Evolutionary conservation across 2,329 filamentous ascomycete species (phyloP).

Genomic region (Sporothrix inflata): DNA sequence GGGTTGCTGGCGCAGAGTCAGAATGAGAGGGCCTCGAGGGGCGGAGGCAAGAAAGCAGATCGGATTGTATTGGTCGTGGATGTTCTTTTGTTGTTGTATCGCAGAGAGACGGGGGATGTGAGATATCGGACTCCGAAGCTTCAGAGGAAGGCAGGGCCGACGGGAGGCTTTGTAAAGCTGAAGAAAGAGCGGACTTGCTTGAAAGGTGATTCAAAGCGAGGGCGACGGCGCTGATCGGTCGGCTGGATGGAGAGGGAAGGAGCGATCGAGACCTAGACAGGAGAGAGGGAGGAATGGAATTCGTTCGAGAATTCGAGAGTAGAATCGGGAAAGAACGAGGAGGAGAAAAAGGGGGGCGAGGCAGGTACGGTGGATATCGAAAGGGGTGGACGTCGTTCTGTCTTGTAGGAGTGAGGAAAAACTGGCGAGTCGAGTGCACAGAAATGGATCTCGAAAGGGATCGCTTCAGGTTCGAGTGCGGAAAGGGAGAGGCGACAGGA

Average conservation of each 20-base stretch:
- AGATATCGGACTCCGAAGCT: not conserved
- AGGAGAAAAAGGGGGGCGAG: slow-evolving; percentile 21
- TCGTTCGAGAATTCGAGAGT: slow-evolving; percentile 7
- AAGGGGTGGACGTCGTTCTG: not conserved
- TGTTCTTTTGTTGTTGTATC: not conserved
- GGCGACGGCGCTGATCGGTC: not conserved
- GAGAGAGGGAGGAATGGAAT: not conserved
- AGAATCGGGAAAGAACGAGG: slow-evolving; percentile 1
- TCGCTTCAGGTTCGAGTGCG: not conserved
- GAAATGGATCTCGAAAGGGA: not conserved
- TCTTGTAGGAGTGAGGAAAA: not conserved
- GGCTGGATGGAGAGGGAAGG: slow-evolving; percentile 17
- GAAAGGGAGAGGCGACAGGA: not conserved
- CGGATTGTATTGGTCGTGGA: not conserved
- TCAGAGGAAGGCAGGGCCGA: not conserved
- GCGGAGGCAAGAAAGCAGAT: not conserved
- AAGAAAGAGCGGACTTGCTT: not conserved
- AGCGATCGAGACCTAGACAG: slow-evolving; percentile 9
- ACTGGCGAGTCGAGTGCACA: not conserved
- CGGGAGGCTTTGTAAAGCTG: not conserved
- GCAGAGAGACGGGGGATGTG: not conserved
- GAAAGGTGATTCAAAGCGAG: not conserved
- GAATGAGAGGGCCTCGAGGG: not conserved
- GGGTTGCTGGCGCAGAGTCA: not conserved
- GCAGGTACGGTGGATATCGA: not conserved